These are phyloP conservation scores for Xylaria grammica DNA, from an alignment of 495 filamentous ascomycete species.

Conservation along the genomic window DNA sequence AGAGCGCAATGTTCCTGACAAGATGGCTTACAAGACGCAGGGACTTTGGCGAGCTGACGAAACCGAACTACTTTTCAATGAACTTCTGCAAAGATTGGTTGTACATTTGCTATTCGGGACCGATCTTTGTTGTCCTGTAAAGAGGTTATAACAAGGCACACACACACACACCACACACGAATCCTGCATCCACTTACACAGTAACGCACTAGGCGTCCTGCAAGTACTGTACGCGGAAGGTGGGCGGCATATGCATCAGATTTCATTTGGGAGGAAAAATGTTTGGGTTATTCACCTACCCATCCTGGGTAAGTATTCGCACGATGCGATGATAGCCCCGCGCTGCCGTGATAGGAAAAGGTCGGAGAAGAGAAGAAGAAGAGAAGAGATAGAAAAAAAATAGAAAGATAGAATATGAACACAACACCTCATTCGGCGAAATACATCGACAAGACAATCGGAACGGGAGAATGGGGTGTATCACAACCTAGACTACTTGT, in stretches of 20 bases:
- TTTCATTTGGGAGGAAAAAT: slow-evolving; percentile 17
- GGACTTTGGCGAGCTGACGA: slow-evolving; percentile 8
- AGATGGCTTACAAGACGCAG: slow-evolving; percentile 2
- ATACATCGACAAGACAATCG: neutral
- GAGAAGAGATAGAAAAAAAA: neutral
- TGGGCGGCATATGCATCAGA: slow-evolving; percentile 20
- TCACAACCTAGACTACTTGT: neutral
- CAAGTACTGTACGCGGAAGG: slow-evolving; percentile 10
- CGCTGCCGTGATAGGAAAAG: neutral
- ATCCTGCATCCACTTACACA: neutral
- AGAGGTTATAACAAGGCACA: neutral
- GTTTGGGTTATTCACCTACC: slow-evolving; percentile 15
- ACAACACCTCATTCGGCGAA: neutral
- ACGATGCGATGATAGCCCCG: neutral
- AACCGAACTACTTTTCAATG: neutral
- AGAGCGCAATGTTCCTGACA: neutral
- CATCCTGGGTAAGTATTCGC: slow-evolving; percentile 6
- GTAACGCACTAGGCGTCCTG: slow-evolving; percentile 1
- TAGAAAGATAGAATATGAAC: neutral
- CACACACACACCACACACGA: neutral
- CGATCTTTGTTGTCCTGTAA: slow-evolving; percentile 2
- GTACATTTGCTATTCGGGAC: slow-evolving; percentile 21
- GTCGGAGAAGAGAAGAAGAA: neutral
- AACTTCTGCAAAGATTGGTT: neutral
- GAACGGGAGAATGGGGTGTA: slow-evolving; percentile 4